Evolutionary conservation across 495 filamentous ascomycete species (phyloP).

Genomic region (Hypoxylon perforatum): DNA sequence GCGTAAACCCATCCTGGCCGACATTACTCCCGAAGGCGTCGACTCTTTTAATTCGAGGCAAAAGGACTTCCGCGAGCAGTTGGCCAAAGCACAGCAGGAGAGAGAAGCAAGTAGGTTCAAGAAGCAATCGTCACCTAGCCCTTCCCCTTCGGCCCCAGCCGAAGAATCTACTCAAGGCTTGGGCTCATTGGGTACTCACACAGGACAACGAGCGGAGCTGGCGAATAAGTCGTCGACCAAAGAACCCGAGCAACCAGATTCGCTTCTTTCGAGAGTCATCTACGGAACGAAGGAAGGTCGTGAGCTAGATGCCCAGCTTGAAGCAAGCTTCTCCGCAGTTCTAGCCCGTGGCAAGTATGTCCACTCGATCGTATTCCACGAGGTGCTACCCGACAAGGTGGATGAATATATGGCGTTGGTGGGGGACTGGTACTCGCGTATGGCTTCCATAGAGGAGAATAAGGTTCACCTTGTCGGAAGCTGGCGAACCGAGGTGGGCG

Average conservation of each 20-base stretch:
- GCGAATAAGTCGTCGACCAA: conserved; percentile 45
- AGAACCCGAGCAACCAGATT: conserved; percentile 59
- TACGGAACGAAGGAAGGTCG: conserved; percentile 96
- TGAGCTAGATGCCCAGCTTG: conserved; percentile 91
- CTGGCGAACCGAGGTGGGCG: conserved; percentile 98
- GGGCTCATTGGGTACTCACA: conserved; percentile 73
- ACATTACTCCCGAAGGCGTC: conserved; percentile 74
- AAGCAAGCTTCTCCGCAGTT: conserved; percentile 92
- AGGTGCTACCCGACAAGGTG: conserved; percentile 94
- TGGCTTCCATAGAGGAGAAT: conserved; percentile 83
- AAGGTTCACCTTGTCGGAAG: conserved; percentile 96
- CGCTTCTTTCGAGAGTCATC: conserved; percentile 76
- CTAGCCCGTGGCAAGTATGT: conserved; percentile 97
- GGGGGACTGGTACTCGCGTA: conserved; percentile 89
- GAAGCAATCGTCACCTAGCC: conserved; percentile 54
- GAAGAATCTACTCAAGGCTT: conserved; percentile 54
- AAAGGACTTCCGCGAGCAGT: conserved; percentile 84
- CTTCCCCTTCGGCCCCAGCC: conserved; percentile 61
- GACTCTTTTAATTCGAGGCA: conserved; percentile 82
- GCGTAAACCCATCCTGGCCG: conserved; percentile 81
- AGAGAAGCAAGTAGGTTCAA: conserved; percentile 80
- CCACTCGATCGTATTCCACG: conserved; percentile 96
- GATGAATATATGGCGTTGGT: conserved; percentile 94
- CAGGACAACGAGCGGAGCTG: conserved; percentile 62
- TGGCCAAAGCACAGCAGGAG: conserved; percentile 80